phyloP scores from a whole-genome alignment of 495 filamentous ascomycete genomes.

The Choiromyces venosus region DNA sequence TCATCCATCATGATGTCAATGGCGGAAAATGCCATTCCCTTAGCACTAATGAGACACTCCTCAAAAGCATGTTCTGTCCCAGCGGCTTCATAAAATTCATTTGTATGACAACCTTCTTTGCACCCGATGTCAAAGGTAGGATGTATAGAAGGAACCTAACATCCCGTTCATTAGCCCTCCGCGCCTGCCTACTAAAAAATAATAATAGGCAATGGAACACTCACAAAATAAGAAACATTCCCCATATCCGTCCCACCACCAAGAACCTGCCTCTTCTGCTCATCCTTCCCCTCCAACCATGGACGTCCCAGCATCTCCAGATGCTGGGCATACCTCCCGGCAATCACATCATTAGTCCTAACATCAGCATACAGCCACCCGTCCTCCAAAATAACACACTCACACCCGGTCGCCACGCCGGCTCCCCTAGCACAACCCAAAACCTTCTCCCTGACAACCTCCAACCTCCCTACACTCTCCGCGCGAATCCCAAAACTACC shows the following conservation, averaged over 20 bases:
- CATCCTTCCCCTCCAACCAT: not conserved
- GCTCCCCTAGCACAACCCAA: slow-evolving; percentile 57
- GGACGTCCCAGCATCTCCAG: not conserved
- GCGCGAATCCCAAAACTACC: slow-evolving; percentile 53
- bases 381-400: not conserved
- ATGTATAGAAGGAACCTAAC: not conserved
- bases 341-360: not conserved
- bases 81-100: not conserved
- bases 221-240: not conserved
- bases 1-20: not conserved
- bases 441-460: slow-evolving; percentile 51
- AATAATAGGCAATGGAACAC: not conserved
- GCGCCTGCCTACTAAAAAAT: not conserved
- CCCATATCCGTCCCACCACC: not conserved
- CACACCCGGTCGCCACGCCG: slow-evolving; percentile 53
- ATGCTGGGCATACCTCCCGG: not conserved
- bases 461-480: slow-evolving; percentile 47
- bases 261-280: not conserved
- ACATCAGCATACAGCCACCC: not conserved
- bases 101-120: not conserved
- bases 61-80: not conserved
- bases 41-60: not conserved
- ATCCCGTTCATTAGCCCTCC: not conserved
- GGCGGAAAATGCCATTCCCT: not conserved
- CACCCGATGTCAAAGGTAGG: not conserved